phyloP scores from a whole-genome alignment of 495 filamentous ascomycete genomes.

The Neurospora sp. region DNA sequence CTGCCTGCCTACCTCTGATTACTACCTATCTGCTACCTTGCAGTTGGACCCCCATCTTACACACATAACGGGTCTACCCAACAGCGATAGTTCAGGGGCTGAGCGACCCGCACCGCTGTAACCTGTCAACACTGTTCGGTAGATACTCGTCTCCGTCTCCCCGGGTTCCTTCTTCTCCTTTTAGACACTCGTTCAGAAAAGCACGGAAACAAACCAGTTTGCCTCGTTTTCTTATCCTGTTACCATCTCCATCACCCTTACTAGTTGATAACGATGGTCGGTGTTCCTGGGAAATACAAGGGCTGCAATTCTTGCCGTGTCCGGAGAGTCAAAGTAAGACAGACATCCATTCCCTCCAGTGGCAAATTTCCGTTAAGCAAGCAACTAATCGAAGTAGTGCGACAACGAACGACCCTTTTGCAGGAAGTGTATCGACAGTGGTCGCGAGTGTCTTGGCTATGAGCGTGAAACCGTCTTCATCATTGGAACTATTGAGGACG shows the following conservation, averaged over 20 bases:
- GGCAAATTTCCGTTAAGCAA: neutral
- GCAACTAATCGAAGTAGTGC: constrained; percentile 23
- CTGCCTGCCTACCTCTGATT: neutral
- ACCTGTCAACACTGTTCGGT: neutral
- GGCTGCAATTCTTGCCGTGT: constrained; percentile 36
- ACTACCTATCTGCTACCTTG: neutral
- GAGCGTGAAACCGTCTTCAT: constrained; percentile 44
- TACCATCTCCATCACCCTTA: neutral
- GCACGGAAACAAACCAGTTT: neutral
- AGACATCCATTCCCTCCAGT: neutral
- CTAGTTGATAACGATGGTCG: constrained; percentile 14
- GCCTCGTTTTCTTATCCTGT: neutral
- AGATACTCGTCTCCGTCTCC: neutral
- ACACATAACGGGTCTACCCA: neutral
- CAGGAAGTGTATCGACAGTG: constrained; percentile 52
- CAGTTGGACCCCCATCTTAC: neutral
- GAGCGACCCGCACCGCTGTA: neutral
- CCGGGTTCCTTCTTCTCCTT: neutral
- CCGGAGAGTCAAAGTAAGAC: constrained; percentile 27
- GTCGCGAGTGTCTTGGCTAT: constrained; percentile 52
- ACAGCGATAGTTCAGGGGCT: neutral
- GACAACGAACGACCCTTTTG: constrained; percentile 54
- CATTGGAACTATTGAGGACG: constrained; percentile 32
- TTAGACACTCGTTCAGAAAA: neutral
- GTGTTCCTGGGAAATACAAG: constrained; percentile 38